phyloP scores from a whole-genome alignment of 2,329 filamentous ascomycete genomes.

The Plectosphaerella cucumerina region DNA sequence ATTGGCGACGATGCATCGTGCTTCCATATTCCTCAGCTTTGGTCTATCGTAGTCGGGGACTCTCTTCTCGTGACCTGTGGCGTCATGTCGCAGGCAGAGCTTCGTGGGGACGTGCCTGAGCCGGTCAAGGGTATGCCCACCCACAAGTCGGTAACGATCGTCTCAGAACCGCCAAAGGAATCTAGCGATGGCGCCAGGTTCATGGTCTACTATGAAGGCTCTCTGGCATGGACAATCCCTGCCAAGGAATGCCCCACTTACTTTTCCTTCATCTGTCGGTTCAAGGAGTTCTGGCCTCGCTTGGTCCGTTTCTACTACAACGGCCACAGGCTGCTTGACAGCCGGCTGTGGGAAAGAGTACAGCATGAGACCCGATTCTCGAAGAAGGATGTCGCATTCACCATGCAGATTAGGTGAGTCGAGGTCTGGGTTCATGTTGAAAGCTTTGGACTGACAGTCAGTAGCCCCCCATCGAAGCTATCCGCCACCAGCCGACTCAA shows the following conservation, averaged over 20 bases:
- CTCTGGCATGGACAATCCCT: constrained; percentile 32
- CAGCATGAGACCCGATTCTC: constrained; percentile 18
- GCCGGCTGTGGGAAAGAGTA: constrained; percentile 23
- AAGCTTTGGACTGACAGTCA: neutral
- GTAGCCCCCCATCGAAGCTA: neutral
- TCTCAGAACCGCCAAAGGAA: constrained; percentile 13
- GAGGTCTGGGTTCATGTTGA: neutral
- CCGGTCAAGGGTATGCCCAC: constrained; percentile 23
- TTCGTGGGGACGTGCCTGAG: constrained; percentile 19
- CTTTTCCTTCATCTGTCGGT: constrained; percentile 38
- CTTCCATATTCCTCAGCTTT: constrained; percentile 44
- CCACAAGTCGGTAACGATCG: constrained; percentile 22
- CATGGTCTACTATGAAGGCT: constrained; percentile 27
- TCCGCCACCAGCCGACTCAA: neutral
- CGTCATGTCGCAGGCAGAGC: constrained; percentile 18
- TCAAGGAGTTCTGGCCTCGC: constrained; percentile 37
- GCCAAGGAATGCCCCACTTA: constrained; percentile 36
- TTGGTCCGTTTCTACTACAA: constrained; percentile 30
- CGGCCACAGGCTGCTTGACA: constrained; percentile 18
- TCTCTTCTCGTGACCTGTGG: constrained; percentile 38
- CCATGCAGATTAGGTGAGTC: constrained; percentile 9
- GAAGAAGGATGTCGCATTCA: constrained; percentile 16
- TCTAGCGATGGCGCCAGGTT: constrained; percentile 15
- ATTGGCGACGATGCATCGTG: constrained; percentile 30
- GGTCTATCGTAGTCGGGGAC: constrained; percentile 41